Percentiles rank a stretch among this genome's conserved stretches.
These are phyloP conservation scores for Leccinum subgranulosum DNA, from an alignment of 768 basidiomycete species.

Conservation along the genomic window DNA sequence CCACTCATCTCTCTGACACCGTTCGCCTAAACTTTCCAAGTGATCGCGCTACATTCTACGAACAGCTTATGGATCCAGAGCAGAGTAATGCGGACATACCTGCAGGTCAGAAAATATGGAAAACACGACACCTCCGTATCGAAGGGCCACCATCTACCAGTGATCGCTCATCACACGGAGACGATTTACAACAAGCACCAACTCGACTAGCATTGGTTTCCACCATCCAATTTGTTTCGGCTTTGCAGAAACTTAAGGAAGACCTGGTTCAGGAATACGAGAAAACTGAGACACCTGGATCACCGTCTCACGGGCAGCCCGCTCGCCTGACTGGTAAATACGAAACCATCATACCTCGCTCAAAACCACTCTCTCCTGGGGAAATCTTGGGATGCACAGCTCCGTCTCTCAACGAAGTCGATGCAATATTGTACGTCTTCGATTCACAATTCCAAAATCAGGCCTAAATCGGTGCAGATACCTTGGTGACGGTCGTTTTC, in stretches of 20 bases:
- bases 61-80: conserved; percentile 58
- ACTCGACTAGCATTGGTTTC: conserved; percentile 91
- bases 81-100: conserved; percentile 45
- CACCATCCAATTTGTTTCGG: conserved; percentile 96
- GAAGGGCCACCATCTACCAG: conserved; percentile 36
- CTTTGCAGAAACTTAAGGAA: conserved; percentile 82
- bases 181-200: conserved; percentile 23
- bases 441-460: neutral
- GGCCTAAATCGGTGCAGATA: conserved; percentile 55
- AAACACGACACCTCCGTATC: conserved; percentile 54
- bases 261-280: conserved; percentile 53
- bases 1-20: conserved; percentile 75
- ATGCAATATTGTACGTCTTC: conserved; percentile 79
- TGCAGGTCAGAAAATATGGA: conserved; percentile 42
- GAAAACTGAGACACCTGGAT: neutral
- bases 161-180: conserved; percentile 2
- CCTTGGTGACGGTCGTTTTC: conserved; percentile 96
- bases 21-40: conserved; percentile 88
- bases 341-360: conserved; percentile 73
- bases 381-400: conserved; percentile 98
- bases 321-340: conserved; percentile 61
- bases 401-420: conserved; percentile 72
- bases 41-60: conserved; percentile 62
- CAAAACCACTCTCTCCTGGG: conserved; percentile 92
- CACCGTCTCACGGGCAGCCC: conserved; percentile 4